Base-by-base conservation (phyloP, 225 moss, liverwort and hornwort genomes). In the Straminergon stramineum region DNA sequence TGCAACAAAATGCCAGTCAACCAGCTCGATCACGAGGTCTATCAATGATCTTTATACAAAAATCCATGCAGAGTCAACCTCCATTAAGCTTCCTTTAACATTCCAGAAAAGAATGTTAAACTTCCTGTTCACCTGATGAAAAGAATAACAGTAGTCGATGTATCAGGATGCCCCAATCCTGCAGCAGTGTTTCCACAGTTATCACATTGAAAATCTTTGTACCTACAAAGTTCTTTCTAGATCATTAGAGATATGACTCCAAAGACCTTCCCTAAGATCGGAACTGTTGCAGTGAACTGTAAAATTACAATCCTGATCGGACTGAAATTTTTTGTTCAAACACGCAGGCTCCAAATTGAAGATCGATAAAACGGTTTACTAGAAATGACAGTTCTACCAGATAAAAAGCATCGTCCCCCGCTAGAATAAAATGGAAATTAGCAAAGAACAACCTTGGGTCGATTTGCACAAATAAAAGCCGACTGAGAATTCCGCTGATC, bases 111-210 rank as follows among this genome's bases (percentile, higher is more conserved):
- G 64, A 84, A 79, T 68, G 32, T 69, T 10, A 27, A 83, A 58
- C 73, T 65, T 90, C 66, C 34, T 81, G 86, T 75, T 79, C 86
- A 77, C 85, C 26, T 84, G 89, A 82, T 71, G 83, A 43, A 20
- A 74, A 41, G 48, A 35, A 31, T 13, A 53, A 26, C 67, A 57
- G 81, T 35, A 55, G 63, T 75, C 52, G 79, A 86, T 93, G 82
- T 19, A 77, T 77, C 81, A 65, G 78, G 75, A 63, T 61, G 78
- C 81, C 73, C 66, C 63, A 81, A 84, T 84, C 90, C 90, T 93
- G 88, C 90, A 93, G 56, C 48, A 93, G 68, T 28, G 75, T 73
- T 74, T 86, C 84, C 90, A 86, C 88, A 51, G 87, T 86, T 89
- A 85, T 73, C 58, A 85, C 60, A 80, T 68, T n/a, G 43, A 67